Percentiles rank a stretch among this genome's conserved stretches.
Conservation (phyloP, 139 green algal species). For the Pycnococcus provasolii region DNA sequence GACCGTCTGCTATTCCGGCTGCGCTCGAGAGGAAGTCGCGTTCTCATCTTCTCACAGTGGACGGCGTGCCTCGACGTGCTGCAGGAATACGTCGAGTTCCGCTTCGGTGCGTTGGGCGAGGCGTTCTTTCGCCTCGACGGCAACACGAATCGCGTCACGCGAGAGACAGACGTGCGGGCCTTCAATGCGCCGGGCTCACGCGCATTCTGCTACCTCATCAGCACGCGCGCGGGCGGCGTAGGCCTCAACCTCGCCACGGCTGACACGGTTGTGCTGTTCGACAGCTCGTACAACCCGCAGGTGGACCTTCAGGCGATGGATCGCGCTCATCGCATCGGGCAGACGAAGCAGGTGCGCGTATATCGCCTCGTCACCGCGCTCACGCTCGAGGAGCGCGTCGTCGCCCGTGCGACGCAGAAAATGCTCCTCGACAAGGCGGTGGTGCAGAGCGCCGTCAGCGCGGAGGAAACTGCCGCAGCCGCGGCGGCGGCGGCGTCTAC, state of each 20-base stretch:
- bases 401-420: background rate
- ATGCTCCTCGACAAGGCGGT: slow-evolving; percentile 74
- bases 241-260: slow-evolving; percentile 46
- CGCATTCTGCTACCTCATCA: slow-evolving; percentile 33
- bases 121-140: slow-evolving; percentile 30
- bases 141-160: slow-evolving; percentile 27
- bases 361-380: slow-evolving; percentile 48
- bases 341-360: slow-evolving; percentile 51
- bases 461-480: no score
- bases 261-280: slow-evolving; percentile 45
- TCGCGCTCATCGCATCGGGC: slow-evolving; percentile 50
- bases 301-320: slow-evolving; percentile 20
- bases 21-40: background rate
- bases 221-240: slow-evolving; percentile 39
- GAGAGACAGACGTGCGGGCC: slow-evolving; percentile 33
- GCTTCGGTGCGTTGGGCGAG: background rate
- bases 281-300: slow-evolving; percentile 35
- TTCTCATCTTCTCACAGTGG: background rate
- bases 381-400: slow-evolving; percentile 37
- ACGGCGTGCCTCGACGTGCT: background rate
- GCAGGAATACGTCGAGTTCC: background rate
- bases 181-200: slow-evolving; percentile 32
- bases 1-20: background rate
- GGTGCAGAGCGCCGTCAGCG: slow-evolving; percentile 25
- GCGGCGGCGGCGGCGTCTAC: no score